Conservation (phyloP, 179 eudicot species). For the Amaranthus tricolor region DNA sequence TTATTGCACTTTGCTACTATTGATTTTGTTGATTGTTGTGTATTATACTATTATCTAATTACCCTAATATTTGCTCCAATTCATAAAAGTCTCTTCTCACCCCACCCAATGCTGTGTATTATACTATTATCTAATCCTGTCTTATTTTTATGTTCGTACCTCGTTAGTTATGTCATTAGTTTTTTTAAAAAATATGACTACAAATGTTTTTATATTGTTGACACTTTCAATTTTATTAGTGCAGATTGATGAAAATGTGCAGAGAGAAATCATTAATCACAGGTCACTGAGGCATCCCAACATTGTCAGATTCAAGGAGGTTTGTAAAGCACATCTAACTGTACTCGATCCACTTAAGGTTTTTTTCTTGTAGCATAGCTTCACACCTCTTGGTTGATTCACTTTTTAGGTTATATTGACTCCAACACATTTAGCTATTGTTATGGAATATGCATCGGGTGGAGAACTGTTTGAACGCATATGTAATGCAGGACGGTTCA, state of each 20-base stretch:
- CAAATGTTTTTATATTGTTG: background rate
- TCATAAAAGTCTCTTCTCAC: no score
- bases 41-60: no score
- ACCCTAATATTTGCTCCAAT: no score
- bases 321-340: constrained; percentile 9
- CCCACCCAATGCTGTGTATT: background rate
- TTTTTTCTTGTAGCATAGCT: background rate
- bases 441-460: constrained; percentile 94
- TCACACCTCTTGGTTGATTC: background rate
- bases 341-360: background rate
- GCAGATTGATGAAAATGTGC: constrained; percentile 94
- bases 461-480: constrained; percentile 93
- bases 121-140: background rate
- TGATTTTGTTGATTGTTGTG: no score
- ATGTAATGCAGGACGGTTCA: constrained; percentile 91
- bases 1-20: no score
- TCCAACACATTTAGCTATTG: constrained; percentile 92
- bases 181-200: background rate
- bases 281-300: constrained; percentile 89
- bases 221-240: background rate
- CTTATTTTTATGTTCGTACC: background rate
- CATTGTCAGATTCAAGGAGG: constrained; percentile 91
- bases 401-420: constrained; percentile 64
- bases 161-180: no score
- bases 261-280: constrained; percentile 87